A percentile compares a stretch with the other conserved stretches of the same genome.
Evolutionary conservation across 495 filamentous ascomycete genomes (phyloP).

Genomic region (Clohesyomyces aquaticus): DNA sequence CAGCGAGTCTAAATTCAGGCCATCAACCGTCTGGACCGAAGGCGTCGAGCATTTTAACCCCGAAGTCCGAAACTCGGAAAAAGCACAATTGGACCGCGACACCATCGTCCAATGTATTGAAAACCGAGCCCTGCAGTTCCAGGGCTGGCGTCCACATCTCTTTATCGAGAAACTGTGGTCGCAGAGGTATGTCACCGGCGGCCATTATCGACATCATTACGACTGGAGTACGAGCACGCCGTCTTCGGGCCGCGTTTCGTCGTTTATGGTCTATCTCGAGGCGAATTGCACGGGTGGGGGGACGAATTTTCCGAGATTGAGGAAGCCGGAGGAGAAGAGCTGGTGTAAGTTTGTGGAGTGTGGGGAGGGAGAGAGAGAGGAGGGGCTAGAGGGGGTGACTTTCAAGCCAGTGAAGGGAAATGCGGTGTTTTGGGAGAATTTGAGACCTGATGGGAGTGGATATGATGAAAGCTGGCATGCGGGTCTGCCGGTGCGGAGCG

Average conservation of each 20-base stretch:
- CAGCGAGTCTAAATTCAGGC: conserved; percentile 56
- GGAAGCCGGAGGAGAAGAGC: conserved; percentile 44
- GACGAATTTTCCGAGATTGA: conserved; percentile 59
- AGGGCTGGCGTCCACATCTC: conserved; percentile 65
- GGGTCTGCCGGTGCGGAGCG: conserved; percentile 66
- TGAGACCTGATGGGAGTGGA: conserved; percentile 63
- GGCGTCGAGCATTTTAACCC: conserved; percentile 52
- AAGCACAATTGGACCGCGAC: conserved; percentile 62
- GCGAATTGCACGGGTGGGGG: conserved; percentile 60
- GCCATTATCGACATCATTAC: conserved; percentile 63
- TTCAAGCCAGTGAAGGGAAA: conserved; percentile 70
- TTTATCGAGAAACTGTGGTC: conserved; percentile 66
- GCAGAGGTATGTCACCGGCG: conserved; percentile 61
- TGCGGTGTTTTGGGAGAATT: conserved; percentile 78
- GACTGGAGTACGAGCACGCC: conserved; percentile 54
- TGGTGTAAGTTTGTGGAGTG: conserved; percentile 50
- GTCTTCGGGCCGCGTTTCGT: conserved; percentile 44
- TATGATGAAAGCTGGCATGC: conserved; percentile 72
- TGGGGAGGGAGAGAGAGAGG: conserved; percentile 55
- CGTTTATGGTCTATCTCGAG: conserved; percentile 62
- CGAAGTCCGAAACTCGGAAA: conserved; percentile 59
- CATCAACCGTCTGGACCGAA: conserved; percentile 60
- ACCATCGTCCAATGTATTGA: conserved; percentile 68
- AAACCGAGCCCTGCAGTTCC: conserved; percentile 68
- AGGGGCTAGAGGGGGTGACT: conserved; percentile 59